A percentile compares a stretch with the other conserved stretches of the same genome.
Conservation (phyloP, 2,329 filamentous ascomycete genomes). For the Metarhizium album region DNA sequence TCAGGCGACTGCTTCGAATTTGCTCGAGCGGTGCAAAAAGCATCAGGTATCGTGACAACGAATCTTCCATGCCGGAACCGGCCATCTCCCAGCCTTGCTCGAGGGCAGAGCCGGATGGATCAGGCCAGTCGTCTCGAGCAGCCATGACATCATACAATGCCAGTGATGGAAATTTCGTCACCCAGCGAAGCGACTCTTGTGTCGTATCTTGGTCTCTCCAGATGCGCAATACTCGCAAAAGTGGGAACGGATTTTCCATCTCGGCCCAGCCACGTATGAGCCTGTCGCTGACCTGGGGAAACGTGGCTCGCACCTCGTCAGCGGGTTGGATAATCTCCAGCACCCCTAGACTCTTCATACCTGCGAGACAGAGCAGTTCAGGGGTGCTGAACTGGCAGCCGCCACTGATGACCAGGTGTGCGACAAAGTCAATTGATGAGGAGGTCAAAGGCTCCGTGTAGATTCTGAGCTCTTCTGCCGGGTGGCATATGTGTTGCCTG, state of each 20-base stretch:
- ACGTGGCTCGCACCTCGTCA: conserved; percentile 16
- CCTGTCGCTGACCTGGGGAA: conserved; percentile 32
- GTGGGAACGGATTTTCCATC: conserved; percentile 30
- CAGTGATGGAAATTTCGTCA: conserved; percentile 32
- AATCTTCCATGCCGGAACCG: conserved; percentile 19
- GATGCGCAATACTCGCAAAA: conserved; percentile 35
- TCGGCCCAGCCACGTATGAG: conserved; percentile 36
- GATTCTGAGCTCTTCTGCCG: conserved; percentile 20
- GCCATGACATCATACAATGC: conserved; percentile 33
- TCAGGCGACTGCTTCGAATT: conserved; percentile 11
- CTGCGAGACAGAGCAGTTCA: conserved; percentile 30
- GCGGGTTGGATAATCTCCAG: conserved; percentile 34
- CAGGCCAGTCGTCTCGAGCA: conserved; percentile 24
- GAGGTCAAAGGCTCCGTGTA: conserved; percentile 29
- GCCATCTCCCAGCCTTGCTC: conserved; percentile 25
- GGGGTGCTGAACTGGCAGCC: conserved; percentile 22
- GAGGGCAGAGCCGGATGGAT: conserved; percentile 12
- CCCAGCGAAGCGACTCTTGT: conserved; percentile 27
- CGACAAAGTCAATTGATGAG: conserved; percentile 26
- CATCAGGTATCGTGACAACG: conserved; percentile 24
- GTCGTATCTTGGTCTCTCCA: conserved; percentile 31
- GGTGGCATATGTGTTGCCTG: conserved; percentile 28
- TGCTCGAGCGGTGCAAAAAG: conserved; percentile 21
- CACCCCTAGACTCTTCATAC: conserved; percentile 35
- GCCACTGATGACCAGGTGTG: conserved; percentile 29